Base-by-base conservation (phyloP, 805 yeast species). In the Candida schatavii region DNA sequence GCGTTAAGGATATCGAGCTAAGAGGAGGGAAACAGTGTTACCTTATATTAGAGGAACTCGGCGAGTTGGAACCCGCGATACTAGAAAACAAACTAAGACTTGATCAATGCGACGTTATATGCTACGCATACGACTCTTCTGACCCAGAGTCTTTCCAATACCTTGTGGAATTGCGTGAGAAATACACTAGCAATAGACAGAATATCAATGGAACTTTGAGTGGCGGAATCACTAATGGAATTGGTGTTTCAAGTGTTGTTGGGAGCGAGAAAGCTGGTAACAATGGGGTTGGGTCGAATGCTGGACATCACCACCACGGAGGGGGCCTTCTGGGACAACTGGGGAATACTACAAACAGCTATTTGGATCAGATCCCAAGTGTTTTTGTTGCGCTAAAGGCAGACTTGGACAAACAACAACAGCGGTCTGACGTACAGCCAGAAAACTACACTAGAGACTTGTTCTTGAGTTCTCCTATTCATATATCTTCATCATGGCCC, bases 11-110 rank as follows among this genome's bases (percentile, higher is more conserved):
- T 52, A 89, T 93, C 10, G 99, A 93, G 57, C 64, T 90, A 55
- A 82, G 83, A 39, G 98, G 98, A 2, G 98, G 99, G 2, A 90
- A 88, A 56, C 99, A 93, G 61, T 89, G 95, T 57, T 93, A 93
- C 56, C 65, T 93, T 55, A 88, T 93, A 39, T 57, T 93, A 40
- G 96, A 91, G 59, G 99, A 93, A 54, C 66, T 89, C 30, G 97
- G 96, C 0, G 95, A 86, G 47, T 66, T 85, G 23, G 96, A 88
- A 56, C 81, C 86, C 0, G 95, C 93, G 0, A 79, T 89, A 3
- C 59, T 91, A 19, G 91, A 81, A 37, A 88, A 90, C 56, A 74
- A 72, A 28, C 58, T 67, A 13, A 74, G 88, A 39, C 60, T 91
- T 7, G 87, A 85, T 41, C 85, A 84, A 39, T 93, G 98, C 63